phyloP scores from a whole-genome alignment of 108 stramenopile genomes.

The Cyclotella cryptica region DNA sequence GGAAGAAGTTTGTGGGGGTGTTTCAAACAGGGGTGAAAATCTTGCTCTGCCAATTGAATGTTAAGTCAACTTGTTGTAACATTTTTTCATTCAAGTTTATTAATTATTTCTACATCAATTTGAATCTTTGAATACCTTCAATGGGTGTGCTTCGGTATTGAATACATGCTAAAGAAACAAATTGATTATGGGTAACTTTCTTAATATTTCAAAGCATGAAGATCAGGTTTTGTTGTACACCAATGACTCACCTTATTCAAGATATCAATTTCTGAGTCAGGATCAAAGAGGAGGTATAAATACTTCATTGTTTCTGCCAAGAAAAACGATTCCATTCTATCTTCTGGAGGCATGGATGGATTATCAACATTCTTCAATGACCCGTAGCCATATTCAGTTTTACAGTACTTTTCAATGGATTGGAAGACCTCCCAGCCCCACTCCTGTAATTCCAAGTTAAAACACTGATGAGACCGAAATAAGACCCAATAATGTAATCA shows the following conservation, averaged over 20 bases:
- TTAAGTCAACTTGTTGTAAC: no score
- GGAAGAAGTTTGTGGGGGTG: no score
- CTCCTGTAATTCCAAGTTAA: slow-evolving; percentile 69
- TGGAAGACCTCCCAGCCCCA: slow-evolving; percentile 97
- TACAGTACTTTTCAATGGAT: slow-evolving; percentile 93
- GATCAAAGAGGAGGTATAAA: slow-evolving; percentile 93
- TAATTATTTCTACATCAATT: not conserved
- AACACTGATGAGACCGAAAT: slow-evolving; percentile 75
- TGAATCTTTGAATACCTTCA: slow-evolving; percentile 59
- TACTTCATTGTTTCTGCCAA: slow-evolving; percentile 97
- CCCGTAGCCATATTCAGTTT: slow-evolving; percentile 74
- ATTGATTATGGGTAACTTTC: not conserved
- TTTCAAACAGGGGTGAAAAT: no score
- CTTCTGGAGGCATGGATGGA: slow-evolving; percentile 47
- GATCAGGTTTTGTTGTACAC: not conserved
- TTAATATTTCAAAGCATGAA: not conserved
- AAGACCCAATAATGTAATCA: slow-evolving; percentile 80
- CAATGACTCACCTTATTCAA: slow-evolving; percentile 60
- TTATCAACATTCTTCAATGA: slow-evolving; percentile 74
- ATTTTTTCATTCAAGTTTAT: no score
- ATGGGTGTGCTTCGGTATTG: slow-evolving; percentile 98
- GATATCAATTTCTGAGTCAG: slow-evolving; percentile 88
- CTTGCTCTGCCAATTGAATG: not conserved
- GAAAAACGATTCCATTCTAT: slow-evolving; percentile 97
- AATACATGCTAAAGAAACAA: slow-evolving; percentile 76